Base-by-base conservation (phyloP, 495 filamentous ascomycete genomes). In the Penicillium angulare region DNA sequence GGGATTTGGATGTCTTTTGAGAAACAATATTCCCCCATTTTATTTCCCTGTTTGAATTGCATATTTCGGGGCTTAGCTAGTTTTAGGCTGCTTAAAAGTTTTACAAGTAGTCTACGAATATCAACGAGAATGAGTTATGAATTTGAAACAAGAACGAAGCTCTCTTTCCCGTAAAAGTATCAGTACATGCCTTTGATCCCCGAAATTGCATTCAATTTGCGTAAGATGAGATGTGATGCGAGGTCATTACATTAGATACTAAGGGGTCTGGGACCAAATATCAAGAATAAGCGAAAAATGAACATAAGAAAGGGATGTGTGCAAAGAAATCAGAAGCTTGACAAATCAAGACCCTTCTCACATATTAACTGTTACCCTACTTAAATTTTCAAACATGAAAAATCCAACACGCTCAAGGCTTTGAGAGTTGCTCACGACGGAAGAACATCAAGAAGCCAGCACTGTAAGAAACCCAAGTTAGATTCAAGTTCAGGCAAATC, bases 391-490 rank as follows among this genome's bases (percentile, higher is more conserved):
- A 31, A 31, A 9, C 27, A 31, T 12, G 27, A 31, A 31, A 15
- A 41, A 7, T 1, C 5, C 3, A 41, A n/a, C 5, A 13, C 23
- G 2, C 18, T 66, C 59, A 85, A 17, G 85, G 85, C 73, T 88
- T 88, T 33, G 74, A 76, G 34, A 87, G 76, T 61, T 87, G 85
- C 64, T 87, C 85, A 71, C 85, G 86, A 26, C 85, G 72, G 75
- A 87, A 88, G 69, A 86, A 87, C 60, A 79, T 69, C 39, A 85
- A 77, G 67, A 85, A 88, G 1, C 85, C 84, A 36, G 80, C 63
- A 54, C 80, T 75, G 27, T n/a, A 18, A 18, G n/a, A 29, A 16
- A 6, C 7, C n/a, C 2, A 18, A 21, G 16, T 8, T 16, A 26
- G 21, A 48, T 9, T 17, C 13, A 18, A 48, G 6, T 13, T 22